phyloP scores from a whole-genome alignment of 768 basidiomycete species.

The button mushroom (Agaricus bisporus) region DNA sequence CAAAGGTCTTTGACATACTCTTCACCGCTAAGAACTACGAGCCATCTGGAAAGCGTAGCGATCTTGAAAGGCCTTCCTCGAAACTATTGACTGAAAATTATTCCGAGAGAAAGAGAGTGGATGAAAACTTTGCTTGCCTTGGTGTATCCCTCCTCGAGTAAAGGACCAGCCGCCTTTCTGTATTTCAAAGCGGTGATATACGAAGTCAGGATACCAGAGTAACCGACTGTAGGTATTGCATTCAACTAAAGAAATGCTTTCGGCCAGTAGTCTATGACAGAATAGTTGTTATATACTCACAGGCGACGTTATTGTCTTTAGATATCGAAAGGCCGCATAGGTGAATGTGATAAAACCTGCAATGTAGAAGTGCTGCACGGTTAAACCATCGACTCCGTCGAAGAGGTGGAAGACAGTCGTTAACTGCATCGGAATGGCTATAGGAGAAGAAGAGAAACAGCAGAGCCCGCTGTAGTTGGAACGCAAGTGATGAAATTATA shows the following conservation, averaged over 20 bases:
- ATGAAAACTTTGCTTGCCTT: conserved; percentile 11
- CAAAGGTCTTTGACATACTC: conserved; percentile 26
- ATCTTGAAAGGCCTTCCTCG: conserved; percentile 21
- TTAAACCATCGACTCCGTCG: not conserved
- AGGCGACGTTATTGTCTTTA: not conserved
- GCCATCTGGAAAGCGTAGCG: conserved; percentile 26
- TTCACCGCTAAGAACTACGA: conserved; percentile 26
- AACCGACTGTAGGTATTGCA: conserved; percentile 8
- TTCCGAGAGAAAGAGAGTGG: conserved; percentile 5
- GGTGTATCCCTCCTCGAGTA: conserved; percentile 20
- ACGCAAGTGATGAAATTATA: too few relatives aligned
- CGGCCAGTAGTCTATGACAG: too few relatives aligned
- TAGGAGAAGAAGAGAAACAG: too few relatives aligned
- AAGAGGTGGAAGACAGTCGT: not conserved
- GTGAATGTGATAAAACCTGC: not conserved
- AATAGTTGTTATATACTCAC: not conserved
- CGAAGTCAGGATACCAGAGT: conserved; percentile 2
- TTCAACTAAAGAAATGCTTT: not conserved
- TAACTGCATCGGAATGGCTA: too few relatives aligned
- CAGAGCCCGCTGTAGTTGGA: too few relatives aligned
- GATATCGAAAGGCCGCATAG: not conserved
- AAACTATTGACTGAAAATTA: conserved; percentile 10
- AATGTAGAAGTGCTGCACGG: not conserved
- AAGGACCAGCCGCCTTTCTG: conserved; percentile 19
- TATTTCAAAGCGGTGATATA: conserved; percentile 27